A percentile compares a stretch with the other conserved stretches of the same genome.
Conservation (phyloP, 2,329 filamentous ascomycete genomes). For the Botryotinia globosa region DNA sequence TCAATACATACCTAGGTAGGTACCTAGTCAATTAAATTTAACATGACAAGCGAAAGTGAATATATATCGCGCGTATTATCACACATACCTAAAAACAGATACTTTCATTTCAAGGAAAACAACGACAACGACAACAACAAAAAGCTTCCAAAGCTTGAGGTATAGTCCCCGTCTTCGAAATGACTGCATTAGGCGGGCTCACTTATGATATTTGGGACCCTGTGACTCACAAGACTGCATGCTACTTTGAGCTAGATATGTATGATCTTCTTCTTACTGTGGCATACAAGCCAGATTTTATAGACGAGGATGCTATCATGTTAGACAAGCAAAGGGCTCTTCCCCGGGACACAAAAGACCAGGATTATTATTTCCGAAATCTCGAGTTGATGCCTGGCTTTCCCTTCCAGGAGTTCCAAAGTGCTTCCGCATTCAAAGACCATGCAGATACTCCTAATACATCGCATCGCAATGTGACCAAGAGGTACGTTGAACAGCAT, state of each 20-base stretch:
- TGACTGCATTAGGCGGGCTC: background rate
- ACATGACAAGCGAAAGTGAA: background rate
- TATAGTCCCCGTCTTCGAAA: background rate
- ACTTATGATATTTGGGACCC: background rate
- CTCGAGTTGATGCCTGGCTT: constrained; percentile 1
- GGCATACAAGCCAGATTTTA: background rate
- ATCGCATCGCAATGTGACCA: background rate
- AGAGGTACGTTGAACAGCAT: background rate
- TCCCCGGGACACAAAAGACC: background rate
- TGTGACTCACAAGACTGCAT: background rate
- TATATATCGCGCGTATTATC: background rate
- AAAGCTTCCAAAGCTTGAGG: background rate
- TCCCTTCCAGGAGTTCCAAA: background rate
- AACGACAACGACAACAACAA: background rate
- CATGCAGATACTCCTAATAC: background rate
- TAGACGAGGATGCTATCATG: background rate
- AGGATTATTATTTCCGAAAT: background rate
- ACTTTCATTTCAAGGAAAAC: background rate
- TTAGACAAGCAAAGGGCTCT: background rate
- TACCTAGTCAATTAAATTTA: no score
- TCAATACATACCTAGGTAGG: background rate
- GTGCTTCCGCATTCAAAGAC: background rate
- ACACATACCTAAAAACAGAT: background rate
- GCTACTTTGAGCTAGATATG: background rate
- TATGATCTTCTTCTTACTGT: background rate